A percentile compares a stretch with the other conserved stretches of the same genome.
These are phyloP conservation scores for Rhynchosporium graminicola DNA, from an alignment of 2,329 filamentous ascomycete species.

Conservation along the genomic window DNA sequence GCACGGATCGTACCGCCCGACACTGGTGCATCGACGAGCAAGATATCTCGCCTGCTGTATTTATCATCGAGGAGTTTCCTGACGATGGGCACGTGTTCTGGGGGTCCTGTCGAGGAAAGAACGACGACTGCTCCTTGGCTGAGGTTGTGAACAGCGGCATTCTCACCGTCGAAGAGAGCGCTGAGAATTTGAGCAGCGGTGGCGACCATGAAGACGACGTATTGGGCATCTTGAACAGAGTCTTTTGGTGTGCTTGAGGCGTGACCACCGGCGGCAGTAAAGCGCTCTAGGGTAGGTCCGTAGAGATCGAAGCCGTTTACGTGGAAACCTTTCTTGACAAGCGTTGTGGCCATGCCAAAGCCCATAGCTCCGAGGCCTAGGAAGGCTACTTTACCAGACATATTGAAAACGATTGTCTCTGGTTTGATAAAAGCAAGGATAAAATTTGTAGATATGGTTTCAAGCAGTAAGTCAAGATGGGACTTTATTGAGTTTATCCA, in stretches of 20 bases:
- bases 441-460: neutral
- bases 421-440: neutral
- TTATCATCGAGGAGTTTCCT: constrained; percentile 55
- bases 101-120: constrained; percentile 71
- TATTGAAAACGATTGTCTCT: neutral
- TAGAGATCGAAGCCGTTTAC: constrained; percentile 75
- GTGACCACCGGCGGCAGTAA: constrained; percentile 61
- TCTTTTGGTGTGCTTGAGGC: constrained; percentile 60
- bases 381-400: constrained; percentile 29
- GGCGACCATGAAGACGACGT: constrained; percentile 75
- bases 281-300: constrained; percentile 64
- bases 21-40: constrained; percentile 71
- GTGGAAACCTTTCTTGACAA: constrained; percentile 64
- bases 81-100: constrained; percentile 63
- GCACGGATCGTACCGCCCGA: constrained; percentile 70
- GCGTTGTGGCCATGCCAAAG: constrained; percentile 77
- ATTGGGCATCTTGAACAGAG: constrained; percentile 59
- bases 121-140: constrained; percentile 61
- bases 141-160: constrained; percentile 49
- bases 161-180: constrained; percentile 61
- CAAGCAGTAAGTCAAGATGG: neutral
- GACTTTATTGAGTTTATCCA: constrained; percentile 14
- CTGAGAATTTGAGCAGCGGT: constrained; percentile 68
- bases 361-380: constrained; percentile 76
- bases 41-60: constrained; percentile 62